phyloP scores from a whole-genome alignment of 441 rosid genomes.

The Lepidium campestre region DNA sequence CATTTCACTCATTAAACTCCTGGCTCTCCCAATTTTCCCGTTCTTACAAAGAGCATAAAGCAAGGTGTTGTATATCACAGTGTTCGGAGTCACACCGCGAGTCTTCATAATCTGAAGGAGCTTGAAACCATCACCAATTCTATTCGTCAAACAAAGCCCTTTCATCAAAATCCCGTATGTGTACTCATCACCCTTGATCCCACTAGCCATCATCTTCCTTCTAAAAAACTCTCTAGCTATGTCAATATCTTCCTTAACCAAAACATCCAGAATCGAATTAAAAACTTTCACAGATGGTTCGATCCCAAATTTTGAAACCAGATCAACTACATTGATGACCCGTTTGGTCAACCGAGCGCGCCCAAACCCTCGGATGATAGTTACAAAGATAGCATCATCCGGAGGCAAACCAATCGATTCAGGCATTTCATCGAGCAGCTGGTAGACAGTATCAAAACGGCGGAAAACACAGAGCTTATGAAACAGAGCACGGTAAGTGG shows the following conservation, averaged over 20 bases:
- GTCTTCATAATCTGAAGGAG: constrained; percentile 70
- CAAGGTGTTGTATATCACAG: constrained; percentile 70
- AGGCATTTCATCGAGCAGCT: constrained; percentile 92
- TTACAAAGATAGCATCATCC: constrained; percentile 57
- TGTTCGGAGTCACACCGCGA: constrained; percentile 39
- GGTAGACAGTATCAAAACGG: constrained; percentile 48
- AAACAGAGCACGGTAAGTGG: constrained; percentile 73
- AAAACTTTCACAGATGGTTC: constrained; percentile 65
- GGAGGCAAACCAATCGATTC: constrained; percentile 55
- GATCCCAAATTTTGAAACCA: constrained; percentile 40
- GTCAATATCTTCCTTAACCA: constrained; percentile 78
- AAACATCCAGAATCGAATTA: constrained; percentile 66
- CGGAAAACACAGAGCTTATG: constrained; percentile 55
- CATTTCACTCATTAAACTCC: constrained; percentile 71
- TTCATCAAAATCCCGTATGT: constrained; percentile 87
- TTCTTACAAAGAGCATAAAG: constrained; percentile 68
- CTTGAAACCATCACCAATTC: constrained; percentile 77
- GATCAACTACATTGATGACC: constrained; percentile 46
- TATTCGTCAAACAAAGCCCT: constrained; percentile 86
- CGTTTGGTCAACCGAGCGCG: constrained; percentile 50
- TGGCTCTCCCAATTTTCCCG: constrained; percentile 75
- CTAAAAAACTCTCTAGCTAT: constrained; percentile 71
- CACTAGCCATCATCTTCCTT: constrained; percentile 63
- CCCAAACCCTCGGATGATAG: constrained; percentile 62
- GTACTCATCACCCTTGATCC: constrained; percentile 68